Conservation (phyloP, 202 grass and related monocot genomes). For the Panicum virgatum region DNA sequence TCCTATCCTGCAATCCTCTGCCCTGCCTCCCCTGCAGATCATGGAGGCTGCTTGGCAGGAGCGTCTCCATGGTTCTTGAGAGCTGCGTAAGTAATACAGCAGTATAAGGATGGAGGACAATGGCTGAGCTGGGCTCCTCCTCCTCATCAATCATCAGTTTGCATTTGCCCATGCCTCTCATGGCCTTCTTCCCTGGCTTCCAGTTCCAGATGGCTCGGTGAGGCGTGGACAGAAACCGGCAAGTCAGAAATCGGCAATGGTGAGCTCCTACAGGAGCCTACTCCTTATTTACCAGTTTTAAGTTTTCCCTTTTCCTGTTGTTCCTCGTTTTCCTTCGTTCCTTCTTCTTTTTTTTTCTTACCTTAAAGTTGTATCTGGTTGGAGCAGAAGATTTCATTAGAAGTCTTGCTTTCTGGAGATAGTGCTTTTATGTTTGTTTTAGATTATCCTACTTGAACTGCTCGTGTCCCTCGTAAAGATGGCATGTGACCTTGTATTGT, state of each 20-base stretch:
- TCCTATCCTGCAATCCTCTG: background rate
- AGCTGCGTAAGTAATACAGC: background rate
- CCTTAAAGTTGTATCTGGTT: slow-evolving; percentile 23
- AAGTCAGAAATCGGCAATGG: slow-evolving; percentile 50
- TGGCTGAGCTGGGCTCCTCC: slow-evolving; percentile 21
- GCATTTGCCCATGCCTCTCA: slow-evolving; percentile 26
- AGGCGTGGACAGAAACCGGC: slow-evolving; percentile 40
- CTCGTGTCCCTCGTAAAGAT: background rate
- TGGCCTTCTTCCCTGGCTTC: slow-evolving; percentile 33
- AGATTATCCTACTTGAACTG: background rate
- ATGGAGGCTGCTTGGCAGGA: slow-evolving; percentile 42
- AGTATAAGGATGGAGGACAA: slow-evolving; percentile 33
- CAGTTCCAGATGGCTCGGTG: slow-evolving; percentile 28
- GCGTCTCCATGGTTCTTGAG: slow-evolving; percentile 38
- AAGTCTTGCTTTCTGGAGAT: slow-evolving; percentile 18
- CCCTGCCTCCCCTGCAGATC: slow-evolving; percentile 4
- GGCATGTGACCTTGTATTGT: too few species aligned
- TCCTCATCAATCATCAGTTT: slow-evolving; percentile 36
- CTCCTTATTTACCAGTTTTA: slow-evolving; percentile 28
- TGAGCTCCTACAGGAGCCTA: slow-evolving; percentile 38
- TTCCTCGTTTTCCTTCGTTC: background rate
- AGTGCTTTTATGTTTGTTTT: slow-evolving; percentile 8
- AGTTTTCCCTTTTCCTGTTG: background rate
- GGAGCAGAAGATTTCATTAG: background rate
- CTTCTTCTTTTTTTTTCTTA: background rate